Base-by-base conservation (phyloP, 2,329 filamentous ascomycete species). In the Aspergillus sp. region DNA sequence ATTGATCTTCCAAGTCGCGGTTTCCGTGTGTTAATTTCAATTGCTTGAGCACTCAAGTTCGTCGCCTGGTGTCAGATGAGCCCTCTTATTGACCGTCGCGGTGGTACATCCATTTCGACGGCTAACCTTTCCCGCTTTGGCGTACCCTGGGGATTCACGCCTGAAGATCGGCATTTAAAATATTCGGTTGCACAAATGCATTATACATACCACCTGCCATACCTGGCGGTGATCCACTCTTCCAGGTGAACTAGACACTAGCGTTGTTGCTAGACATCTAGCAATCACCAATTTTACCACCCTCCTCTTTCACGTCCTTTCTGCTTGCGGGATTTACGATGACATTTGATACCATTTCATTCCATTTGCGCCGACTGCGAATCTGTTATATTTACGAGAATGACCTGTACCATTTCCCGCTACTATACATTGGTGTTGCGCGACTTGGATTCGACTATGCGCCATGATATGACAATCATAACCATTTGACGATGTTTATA, bases 341-440 rank as follows among this genome's bases (percentile, higher is more conserved):
- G 38, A 41, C n/a, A 24, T 49, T 17, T 38, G 13, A n/a, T 43
- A 3, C 22, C 17, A 41, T 18, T 43, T 43, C n/a, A 15, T 41
- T 56, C 39, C 8, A 22, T 7, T 18, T 26, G 34, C 18, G 26
- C 17, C 22, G 26, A 26, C 24, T 39, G 53, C 11, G 38, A 44
- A 42, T 24, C 24, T 56, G 44, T 48, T 53, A 51, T 47, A 47
- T 49, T 49, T 43, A 43, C 42, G 50, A 54, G 41, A 44, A 51
- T 41, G 49, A 36, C 15, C 45, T 57, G 47, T 53, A 59, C 47
- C 34, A 52, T 52, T 57, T 30, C 36, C 38, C 3, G 41, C 22
- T 54, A 32, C 41, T 51, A 49, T 54, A 54, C 50, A 56, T 44
- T 41, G 44, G 53, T 51, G 41, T 57, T 53, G 49, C 47, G 13